phyloP scores from a whole-genome alignment of 345 rosid genomes.

The Aurinia saxatilis region DNA sequence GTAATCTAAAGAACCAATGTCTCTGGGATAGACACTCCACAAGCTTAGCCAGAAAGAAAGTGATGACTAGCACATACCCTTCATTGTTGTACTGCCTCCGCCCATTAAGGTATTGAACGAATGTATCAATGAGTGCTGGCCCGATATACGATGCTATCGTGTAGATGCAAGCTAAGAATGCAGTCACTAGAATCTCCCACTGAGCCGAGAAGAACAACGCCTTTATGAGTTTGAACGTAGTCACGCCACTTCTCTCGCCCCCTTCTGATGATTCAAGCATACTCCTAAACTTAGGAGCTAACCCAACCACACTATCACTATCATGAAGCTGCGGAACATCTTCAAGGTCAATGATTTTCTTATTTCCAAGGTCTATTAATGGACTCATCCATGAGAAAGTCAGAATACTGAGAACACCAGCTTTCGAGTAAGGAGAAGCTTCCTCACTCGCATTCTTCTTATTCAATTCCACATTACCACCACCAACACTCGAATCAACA shows the following conservation, averaged over 20 bases:
- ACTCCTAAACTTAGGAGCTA: conserved; percentile 32
- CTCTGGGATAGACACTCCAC: conserved; percentile 50
- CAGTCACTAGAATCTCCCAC: conserved; percentile 42
- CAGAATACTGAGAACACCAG: conserved; percentile 37
- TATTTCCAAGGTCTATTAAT: conserved; percentile 49
- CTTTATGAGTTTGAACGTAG: conserved; percentile 43
- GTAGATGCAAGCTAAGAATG: conserved; percentile 29
- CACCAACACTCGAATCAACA: conserved; percentile 6
- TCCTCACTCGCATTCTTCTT: conserved; percentile 32
- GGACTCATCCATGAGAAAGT: conserved; percentile 66
- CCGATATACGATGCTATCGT: conserved; percentile 52
- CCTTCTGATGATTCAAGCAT: conserved; percentile 37
- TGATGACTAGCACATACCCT: conserved; percentile 47
- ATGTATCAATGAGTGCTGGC: conserved; percentile 51
- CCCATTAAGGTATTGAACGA: conserved; percentile 57
- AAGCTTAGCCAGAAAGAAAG: conserved; percentile 53
- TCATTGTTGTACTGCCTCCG: conserved; percentile 36
- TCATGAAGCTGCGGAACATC: conserved; percentile 61
- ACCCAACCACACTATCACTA: conserved; percentile 36
- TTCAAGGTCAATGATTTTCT: conserved; percentile 49
- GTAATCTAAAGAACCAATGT: conserved; percentile 52
- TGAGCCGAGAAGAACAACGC: conserved; percentile 38
- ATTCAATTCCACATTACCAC: conserved; percentile 5
- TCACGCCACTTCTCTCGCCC: conserved; percentile 25
- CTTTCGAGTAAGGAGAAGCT: conserved; percentile 43